These are phyloP conservation scores for Solanum tacnaense DNA, from an alignment of 257 asterid genomes.

Conservation along the genomic window DNA sequence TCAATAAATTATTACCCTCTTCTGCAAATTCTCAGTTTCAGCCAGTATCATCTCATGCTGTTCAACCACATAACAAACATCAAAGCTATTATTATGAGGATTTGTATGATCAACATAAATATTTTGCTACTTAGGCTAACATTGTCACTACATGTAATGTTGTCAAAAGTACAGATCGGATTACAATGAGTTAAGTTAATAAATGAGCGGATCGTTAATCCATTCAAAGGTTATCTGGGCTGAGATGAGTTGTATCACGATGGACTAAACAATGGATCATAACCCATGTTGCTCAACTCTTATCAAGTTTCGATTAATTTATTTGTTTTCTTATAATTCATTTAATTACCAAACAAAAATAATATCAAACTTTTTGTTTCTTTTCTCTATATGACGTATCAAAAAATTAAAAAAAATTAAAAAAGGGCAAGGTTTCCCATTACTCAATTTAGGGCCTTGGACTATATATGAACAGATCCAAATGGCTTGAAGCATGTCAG, in stretches of 20 bases:
- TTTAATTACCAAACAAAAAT: neutral
- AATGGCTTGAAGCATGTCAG: neutral
- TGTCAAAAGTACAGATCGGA: neutral
- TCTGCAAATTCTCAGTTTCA: constrained; percentile 69
- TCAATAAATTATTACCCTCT: constrained; percentile 49
- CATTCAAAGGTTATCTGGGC: neutral
- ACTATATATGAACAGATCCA: neutral
- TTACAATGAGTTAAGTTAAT: neutral
- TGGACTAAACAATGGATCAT: neutral
- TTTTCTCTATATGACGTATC: neutral
- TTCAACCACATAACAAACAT: neutral
- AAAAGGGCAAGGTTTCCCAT: neutral
- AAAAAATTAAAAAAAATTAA: neutral
- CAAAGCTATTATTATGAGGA: neutral
- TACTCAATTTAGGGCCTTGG: neutral
- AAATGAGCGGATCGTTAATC: neutral
- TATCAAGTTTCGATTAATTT: neutral
- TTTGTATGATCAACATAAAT: neutral
- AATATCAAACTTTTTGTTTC: neutral
- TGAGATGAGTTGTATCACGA: neutral
- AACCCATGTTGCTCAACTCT: neutral
- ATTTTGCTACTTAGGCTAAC: neutral
- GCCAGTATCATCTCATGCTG: constrained; percentile 91
- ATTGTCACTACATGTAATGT: neutral
- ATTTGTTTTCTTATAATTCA: neutral